A percentile compares a stretch with the other conserved stretches of the same genome.
Conservation (phyloP, 78 protist species). For the Dictyostelium capitatum region DNA sequence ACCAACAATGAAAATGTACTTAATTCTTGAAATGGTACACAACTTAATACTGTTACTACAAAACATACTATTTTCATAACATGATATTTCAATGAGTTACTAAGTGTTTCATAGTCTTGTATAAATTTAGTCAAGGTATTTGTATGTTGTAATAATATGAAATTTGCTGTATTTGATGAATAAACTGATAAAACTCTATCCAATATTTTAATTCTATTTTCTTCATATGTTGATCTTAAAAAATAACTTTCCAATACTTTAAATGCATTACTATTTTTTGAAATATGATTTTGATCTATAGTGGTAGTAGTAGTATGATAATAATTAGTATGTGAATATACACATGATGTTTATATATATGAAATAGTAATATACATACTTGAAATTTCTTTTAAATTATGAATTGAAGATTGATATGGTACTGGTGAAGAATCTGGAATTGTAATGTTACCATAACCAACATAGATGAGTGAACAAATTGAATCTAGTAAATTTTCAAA, state of each 20-base stretch:
- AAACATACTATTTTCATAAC: slow-evolving; percentile 77
- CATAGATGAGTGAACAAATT: slow-evolving; percentile 39
- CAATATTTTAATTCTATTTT: slow-evolving; percentile 50
- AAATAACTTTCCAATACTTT: slow-evolving; percentile 64
- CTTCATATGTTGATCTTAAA: slow-evolving; percentile 57
- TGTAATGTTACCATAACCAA: slow-evolving; percentile 61
- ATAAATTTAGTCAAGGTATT: slow-evolving; percentile 64
- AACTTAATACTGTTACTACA: slow-evolving; percentile 77
- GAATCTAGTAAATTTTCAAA: slow-evolving; percentile 37
- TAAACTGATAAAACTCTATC: slow-evolving; percentile 54
- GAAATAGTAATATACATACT: slow-evolving; percentile 20
- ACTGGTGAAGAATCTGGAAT: slow-evolving; percentile 70
- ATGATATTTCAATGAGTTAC: slow-evolving; percentile 44
- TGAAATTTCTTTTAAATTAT: slow-evolving; percentile 65
- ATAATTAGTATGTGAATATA: not conserved
- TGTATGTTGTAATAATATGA: slow-evolving; percentile 51
- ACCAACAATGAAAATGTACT: slow-evolving; percentile 63
- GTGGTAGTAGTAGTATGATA: not conserved
- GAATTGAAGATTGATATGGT: slow-evolving; percentile 71
- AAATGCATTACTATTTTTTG: slow-evolving; percentile 63
- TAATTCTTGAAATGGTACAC: slow-evolving; percentile 81
- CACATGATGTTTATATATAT: no score
- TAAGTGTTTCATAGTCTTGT: slow-evolving; percentile 61
- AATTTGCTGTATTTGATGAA: slow-evolving; percentile 59
- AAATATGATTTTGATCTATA: slow-evolving; percentile 44